A percentile compares a stretch with the other conserved stretches of the same genome.
Evolutionary conservation across 2,329 filamentous ascomycete species (phyloP).

Genomic region (Colletotrichum sp.): DNA sequence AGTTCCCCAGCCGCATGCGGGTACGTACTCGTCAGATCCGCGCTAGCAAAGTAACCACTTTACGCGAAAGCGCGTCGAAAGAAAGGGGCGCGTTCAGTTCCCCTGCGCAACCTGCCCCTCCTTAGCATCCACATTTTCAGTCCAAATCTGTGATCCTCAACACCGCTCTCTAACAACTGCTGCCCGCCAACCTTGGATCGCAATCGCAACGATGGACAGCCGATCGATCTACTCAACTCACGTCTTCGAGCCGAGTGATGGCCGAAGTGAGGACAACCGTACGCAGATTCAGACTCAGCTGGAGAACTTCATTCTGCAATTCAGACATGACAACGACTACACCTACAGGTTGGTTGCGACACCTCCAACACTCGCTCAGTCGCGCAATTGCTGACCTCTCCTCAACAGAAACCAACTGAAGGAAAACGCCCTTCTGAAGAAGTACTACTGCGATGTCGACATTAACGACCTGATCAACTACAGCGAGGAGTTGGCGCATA

Average conservation of each 20-base stretch:
- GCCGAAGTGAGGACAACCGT: constrained; percentile 71
- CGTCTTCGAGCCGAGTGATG: constrained; percentile 73
- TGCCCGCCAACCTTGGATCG: neutral
- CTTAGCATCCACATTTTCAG: constrained; percentile 17
- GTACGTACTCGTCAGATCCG: neutral
- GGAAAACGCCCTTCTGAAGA: constrained; percentile 92
- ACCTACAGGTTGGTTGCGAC: constrained; percentile 77
- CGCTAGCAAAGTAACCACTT: constrained; percentile 16
- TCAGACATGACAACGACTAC: constrained; percentile 92
- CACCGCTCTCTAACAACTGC: neutral
- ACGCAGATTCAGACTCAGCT: constrained; percentile 79
- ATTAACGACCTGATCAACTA: constrained; percentile 95
- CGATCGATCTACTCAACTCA: constrained; percentile 86
- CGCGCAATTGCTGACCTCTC: constrained; percentile 11
- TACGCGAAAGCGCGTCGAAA: constrained; percentile 3
- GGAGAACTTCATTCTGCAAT: constrained; percentile 90
- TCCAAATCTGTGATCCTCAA: constrained; percentile 2
- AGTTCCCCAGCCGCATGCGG: neutral
- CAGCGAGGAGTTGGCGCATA: constrained; percentile 92
- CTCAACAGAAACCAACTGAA: constrained; percentile 82
- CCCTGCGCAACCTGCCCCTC: constrained; percentile 16
- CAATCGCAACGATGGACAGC: constrained; percentile 70
- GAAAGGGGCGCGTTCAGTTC: constrained; percentile 14
- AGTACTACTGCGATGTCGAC: constrained; percentile 95
- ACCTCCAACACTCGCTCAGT: neutral